Percentiles rank a stretch among this genome's conserved stretches.
phyloP scores from a whole-genome alignment of 1,139 yeast genomes.

The Meyerozyma elateridarum region DNA sequence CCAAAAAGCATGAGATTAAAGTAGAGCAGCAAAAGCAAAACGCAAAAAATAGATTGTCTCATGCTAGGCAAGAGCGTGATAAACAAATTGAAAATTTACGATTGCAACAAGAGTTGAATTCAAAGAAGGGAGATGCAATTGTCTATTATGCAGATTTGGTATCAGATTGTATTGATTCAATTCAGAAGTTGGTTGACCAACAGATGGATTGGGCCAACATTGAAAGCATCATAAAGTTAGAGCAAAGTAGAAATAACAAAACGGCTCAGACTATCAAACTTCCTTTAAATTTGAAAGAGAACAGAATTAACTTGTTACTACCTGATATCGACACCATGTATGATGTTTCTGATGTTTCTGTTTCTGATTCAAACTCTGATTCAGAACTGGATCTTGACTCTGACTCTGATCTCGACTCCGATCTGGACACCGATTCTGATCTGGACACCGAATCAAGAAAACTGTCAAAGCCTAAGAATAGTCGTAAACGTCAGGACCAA shows the following conservation, averaged over 20 bases:
- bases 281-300: constrained; percentile 69
- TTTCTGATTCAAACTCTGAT: constrained; percentile 5
- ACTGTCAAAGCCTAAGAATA: constrained; percentile 8
- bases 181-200: constrained; percentile 64
- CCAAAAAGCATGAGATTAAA: constrained; percentile 67
- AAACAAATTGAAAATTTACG: constrained; percentile 65
- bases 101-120: constrained; percentile 60
- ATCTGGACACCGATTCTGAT: constrained; percentile 23
- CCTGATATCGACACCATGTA: constrained; percentile 40
- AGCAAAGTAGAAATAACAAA: constrained; percentile 60
- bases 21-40: constrained; percentile 72
- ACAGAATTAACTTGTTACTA: constrained; percentile 58
- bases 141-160: constrained; percentile 67
- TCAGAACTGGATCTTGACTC: constrained; percentile 31
- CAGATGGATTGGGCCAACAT: constrained; percentile 96
- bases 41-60: constrained; percentile 69
- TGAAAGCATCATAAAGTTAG: constrained; percentile 67
- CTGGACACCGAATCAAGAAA: constrained; percentile 13
- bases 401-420: constrained; percentile 17
- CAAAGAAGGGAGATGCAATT: constrained; percentile 67
- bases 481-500: constrained; percentile 10
- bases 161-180: constrained; percentile 65
- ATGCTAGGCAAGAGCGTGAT: constrained; percentile 70
- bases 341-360: constrained; percentile 4
- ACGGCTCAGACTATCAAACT: constrained; percentile 59